These are phyloP conservation scores for Wilhelminamyces savonicus DNA, from an alignment of 805 yeast genomes.

Conservation along the genomic window DNA sequence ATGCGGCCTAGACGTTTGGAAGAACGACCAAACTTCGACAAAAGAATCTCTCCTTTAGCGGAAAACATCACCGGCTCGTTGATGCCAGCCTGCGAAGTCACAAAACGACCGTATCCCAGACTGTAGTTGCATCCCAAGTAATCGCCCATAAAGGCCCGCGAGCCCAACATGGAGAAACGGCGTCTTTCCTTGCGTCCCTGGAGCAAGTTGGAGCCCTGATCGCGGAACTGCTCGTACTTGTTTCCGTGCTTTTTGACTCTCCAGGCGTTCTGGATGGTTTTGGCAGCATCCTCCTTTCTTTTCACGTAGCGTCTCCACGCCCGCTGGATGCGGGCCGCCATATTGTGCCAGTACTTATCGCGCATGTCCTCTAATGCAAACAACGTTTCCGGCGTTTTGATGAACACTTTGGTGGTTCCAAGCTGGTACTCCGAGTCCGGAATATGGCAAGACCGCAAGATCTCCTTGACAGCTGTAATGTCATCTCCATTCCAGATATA, in stretches of 20 bases:
- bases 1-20: conserved; percentile 71
- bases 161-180: conserved; percentile 78
- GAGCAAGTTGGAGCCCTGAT: conserved; percentile 68
- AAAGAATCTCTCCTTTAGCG: conserved; percentile 70
- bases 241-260: conserved; percentile 75
- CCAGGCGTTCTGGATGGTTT: conserved; percentile 74
- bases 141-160: conserved; percentile 90
- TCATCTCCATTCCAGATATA: conserved; percentile 55
- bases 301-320: conserved; percentile 87
- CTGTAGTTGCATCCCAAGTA: conserved; percentile 78
- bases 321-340: conserved; percentile 96
- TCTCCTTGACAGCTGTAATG: conserved; percentile 44
- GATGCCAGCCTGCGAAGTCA: conserved; percentile 65
- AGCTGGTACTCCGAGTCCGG: conserved; percentile 80
- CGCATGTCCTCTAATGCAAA: conserved; percentile 95
- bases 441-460: conserved; percentile 52
- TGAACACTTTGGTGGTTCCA: conserved; percentile 88
- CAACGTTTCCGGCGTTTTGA: conserved; percentile 93
- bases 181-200: conserved; percentile 84
- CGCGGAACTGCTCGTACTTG: conserved; percentile 77
- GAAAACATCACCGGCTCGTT: conserved; percentile 72
- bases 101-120: conserved; percentile 65
- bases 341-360: conserved; percentile 95
- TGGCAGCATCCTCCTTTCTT: conserved; percentile 82
- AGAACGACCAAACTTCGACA: conserved; percentile 88